Percentiles rank a stretch among this genome's conserved stretches.
phyloP scores from a whole-genome alignment of 2,329 filamentous ascomycete genomes.

The Venturia effusa region DNA sequence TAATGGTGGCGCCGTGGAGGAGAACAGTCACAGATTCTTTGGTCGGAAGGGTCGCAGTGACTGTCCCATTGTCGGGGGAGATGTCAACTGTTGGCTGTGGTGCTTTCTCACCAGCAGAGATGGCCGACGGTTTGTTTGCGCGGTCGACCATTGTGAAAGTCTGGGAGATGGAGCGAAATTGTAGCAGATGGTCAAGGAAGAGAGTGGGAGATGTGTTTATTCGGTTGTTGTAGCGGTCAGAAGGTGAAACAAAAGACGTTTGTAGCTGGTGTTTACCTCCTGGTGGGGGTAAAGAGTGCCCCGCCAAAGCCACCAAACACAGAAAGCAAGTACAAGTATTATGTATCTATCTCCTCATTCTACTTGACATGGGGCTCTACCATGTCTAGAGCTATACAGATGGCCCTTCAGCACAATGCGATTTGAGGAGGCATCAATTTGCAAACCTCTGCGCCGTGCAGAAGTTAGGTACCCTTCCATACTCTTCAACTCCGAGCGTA shows the following conservation, averaged over 20 bases:
- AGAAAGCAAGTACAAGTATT: not conserved
- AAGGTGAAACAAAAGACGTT: not conserved
- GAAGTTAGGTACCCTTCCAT: not conserved
- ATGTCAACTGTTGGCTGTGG: constrained; percentile 71
- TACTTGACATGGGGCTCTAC: not conserved
- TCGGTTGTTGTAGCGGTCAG: constrained; percentile 2
- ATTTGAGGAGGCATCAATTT: not conserved
- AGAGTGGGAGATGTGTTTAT: not conserved
- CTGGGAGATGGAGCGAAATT: too few species aligned
- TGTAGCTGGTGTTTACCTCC: not conserved
- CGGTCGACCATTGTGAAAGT: constrained; percentile 58
- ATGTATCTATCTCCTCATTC: not conserved
- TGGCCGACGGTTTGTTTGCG: constrained; percentile 68
- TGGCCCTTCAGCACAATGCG: not conserved
- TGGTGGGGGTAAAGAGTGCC: not conserved
- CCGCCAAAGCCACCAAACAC: not conserved
- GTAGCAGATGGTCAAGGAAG: not conserved
- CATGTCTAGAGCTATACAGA: not conserved
- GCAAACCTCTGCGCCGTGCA: not conserved
- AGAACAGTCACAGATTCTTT: constrained; percentile 80
- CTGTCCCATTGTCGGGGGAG: constrained; percentile 56
- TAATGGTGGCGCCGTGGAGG: constrained; percentile 85
- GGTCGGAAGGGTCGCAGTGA: constrained; percentile 71
- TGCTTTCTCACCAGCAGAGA: constrained; percentile 53
- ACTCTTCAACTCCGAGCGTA: not conserved